These are phyloP conservation scores for Coniosporium uncinatum DNA, from an alignment of 2,329 filamentous ascomycete genomes.

Conservation along the genomic window DNA sequence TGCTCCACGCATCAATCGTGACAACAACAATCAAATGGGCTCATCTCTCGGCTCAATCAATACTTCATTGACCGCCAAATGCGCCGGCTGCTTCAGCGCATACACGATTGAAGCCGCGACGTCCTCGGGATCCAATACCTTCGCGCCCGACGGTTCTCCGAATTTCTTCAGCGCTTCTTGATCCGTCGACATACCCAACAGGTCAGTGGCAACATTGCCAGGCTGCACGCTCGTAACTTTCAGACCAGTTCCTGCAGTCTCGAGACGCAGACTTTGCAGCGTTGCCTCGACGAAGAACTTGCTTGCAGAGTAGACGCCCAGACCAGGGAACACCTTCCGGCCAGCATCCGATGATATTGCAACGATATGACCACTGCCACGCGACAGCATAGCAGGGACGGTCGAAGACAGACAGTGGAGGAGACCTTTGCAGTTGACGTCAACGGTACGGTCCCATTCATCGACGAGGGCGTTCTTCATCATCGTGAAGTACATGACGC, in stretches of 20 bases:
- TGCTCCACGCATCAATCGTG: neutral
- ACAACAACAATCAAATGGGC: slow-evolving; percentile 49
- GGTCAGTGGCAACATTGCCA: slow-evolving; percentile 69
- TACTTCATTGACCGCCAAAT: slow-evolving; percentile 77
- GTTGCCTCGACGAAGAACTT: slow-evolving; percentile 86
- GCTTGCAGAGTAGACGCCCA: slow-evolving; percentile 77
- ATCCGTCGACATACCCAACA: slow-evolving; percentile 72
- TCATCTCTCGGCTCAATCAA: slow-evolving; percentile 74
- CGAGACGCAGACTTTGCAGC: slow-evolving; percentile 67
- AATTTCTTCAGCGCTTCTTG: slow-evolving; percentile 73
- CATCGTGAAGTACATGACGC: slow-evolving; percentile 88
- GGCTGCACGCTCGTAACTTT: slow-evolving; percentile 73
- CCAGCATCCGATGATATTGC: slow-evolving; percentile 81
- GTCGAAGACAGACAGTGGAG: slow-evolving; percentile 65
- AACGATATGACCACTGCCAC: slow-evolving; percentile 67
- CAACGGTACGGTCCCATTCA: slow-evolving; percentile 78
- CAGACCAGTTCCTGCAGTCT: slow-evolving; percentile 69
- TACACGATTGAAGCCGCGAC: slow-evolving; percentile 70
- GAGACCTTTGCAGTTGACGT: slow-evolving; percentile 83
- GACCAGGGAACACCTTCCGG: slow-evolving; percentile 74
- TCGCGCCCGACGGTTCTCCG: slow-evolving; percentile 68
- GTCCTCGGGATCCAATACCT: slow-evolving; percentile 69
- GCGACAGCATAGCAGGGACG: slow-evolving; percentile 66
- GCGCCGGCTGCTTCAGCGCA: slow-evolving; percentile 66
- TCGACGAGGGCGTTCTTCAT: slow-evolving; percentile 71